Base-by-base conservation (phyloP, 768 basidiomycete genomes). In the Tricholoma saponaceum region DNA sequence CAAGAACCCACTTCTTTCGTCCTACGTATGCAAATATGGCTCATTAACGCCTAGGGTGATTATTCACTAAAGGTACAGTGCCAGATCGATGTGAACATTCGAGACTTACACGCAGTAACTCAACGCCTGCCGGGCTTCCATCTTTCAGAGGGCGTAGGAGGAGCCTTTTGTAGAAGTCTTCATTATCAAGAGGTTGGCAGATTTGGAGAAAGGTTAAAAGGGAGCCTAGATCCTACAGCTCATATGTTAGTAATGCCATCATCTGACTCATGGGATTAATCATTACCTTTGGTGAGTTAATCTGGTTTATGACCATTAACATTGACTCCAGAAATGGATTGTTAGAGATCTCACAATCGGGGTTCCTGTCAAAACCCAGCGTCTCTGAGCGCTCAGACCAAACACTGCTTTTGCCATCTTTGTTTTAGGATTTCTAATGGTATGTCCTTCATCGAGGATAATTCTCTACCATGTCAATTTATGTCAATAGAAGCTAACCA, bases 401-500 rank as follows among this genome's bases (percentile, higher is more conserved):
- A 77, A 84, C 1, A 86, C 83, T 0, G 89, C 86, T 62, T 79
- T 76, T 8, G 90, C 80, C 82, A 90, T 91, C 74, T 94, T 92
- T 0, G 94, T 92, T 69, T 80, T 88, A 2, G 90, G 83, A 67
- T 96, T 97, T 52, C 92, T 84, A 60, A 97, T 87, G 23, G 67
- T 85, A 66, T 97, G 95, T 0, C 92, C 95, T 72, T 97, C 95
- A 62, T 97, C 95, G 4, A 95, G 75, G 20, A 96, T 83, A 41
- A 95, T 69, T 57, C 95, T 78, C 86, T 90, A 39, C 7, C 43
- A 12, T 22, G 25, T 33, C 10, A 44, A 18, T 20, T 26, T 46
- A 57, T 33, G 12, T 37, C 49, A 54, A 2, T 16, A 46, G 30
- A 32, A 5, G 30, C 37, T 5, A 22, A 54, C 44, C 22, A 16